Conservation (phyloP, 805 yeast genomes). For the Millerozyma acaciae region DNA sequence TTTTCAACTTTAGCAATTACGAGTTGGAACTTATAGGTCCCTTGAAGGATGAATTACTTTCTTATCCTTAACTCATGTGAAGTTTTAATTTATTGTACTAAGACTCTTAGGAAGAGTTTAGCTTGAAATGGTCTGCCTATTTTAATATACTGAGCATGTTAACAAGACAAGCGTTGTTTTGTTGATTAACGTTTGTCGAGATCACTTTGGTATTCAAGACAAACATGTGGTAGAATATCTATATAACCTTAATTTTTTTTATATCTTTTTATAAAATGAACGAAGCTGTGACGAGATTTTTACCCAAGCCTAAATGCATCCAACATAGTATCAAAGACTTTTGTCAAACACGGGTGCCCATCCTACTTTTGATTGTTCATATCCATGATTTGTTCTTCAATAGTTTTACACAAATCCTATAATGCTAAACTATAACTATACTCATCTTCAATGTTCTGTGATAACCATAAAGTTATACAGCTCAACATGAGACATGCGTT, state of each 20-base stretch:
- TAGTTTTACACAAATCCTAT: too few species aligned
- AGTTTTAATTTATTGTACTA: background rate
- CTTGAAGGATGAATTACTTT: slow-evolving; percentile 29
- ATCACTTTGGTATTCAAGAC: too few species aligned
- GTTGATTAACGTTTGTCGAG: too few species aligned
- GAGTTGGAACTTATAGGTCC: slow-evolving; percentile 53
- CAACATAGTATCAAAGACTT: background rate
- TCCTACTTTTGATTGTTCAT: background rate
- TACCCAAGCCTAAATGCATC: background rate
- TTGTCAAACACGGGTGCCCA: background rate
- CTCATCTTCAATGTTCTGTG: slow-evolving; percentile 95
- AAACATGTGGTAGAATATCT: too few species aligned
- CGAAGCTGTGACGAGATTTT: background rate
- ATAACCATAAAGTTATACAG: slow-evolving; percentile 86
- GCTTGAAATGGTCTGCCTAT: too few species aligned
- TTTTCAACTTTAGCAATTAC: slow-evolving; percentile 69
- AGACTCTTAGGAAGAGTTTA: too few species aligned
- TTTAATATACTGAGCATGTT: too few species aligned
- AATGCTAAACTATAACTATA: slow-evolving; percentile 87
- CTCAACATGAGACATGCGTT: slow-evolving; percentile 81
- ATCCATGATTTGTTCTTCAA: too few species aligned
- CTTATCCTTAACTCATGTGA: background rate
- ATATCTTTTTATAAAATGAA: background rate
- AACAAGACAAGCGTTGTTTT: too few species aligned
- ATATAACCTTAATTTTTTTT: too few species aligned